A percentile compares a stretch with the other conserved stretches of the same genome.
These are phyloP conservation scores for Pseudomassariella vexata DNA, from an alignment of 2,329 filamentous ascomycete species.

Conservation along the genomic window DNA sequence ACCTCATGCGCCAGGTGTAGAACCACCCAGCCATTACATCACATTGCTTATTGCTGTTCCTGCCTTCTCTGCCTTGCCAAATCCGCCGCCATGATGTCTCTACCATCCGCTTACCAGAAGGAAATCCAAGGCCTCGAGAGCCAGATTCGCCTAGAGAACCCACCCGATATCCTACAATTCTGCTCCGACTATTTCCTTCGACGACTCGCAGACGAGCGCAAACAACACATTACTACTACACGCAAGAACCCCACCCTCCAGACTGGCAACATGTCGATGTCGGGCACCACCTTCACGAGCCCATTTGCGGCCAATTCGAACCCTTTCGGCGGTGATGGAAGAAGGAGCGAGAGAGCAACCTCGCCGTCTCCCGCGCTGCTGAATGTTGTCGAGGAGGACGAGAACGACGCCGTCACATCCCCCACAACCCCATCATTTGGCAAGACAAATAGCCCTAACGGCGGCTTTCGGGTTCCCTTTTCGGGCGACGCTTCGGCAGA, in stretches of 20 bases:
- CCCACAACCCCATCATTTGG: slow-evolving; percentile 62
- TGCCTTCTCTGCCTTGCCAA: not conserved
- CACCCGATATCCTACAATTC: slow-evolving; percentile 62
- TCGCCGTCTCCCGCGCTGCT: slow-evolving; percentile 36
- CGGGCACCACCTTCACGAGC: slow-evolving; percentile 71
- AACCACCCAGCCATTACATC: too few relatives aligned
- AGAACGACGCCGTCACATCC: slow-evolving; percentile 69
- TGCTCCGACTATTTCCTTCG: slow-evolving; percentile 63
- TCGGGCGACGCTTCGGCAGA: slow-evolving; percentile 41
- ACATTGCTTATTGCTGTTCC: not conserved
- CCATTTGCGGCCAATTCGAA: slow-evolving; percentile 63
- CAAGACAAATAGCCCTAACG: slow-evolving; percentile 28
- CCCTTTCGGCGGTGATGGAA: slow-evolving; percentile 60
- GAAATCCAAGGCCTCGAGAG: slow-evolving; percentile 59
- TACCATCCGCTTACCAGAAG: slow-evolving; percentile 51
- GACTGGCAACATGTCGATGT: slow-evolving; percentile 65
- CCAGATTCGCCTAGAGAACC: slow-evolving; percentile 52
- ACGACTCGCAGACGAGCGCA: slow-evolving; percentile 60
- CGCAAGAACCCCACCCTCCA: slow-evolving; percentile 1
- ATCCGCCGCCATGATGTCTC: slow-evolving; percentile 29
- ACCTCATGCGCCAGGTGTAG: too few relatives aligned
- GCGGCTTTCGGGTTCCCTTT: slow-evolving; percentile 46
- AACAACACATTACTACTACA: slow-evolving; percentile 41
- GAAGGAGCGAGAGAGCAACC: slow-evolving; percentile 35
- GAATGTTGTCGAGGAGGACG: slow-evolving; percentile 73